Percentiles rank a stretch among this genome's conserved stretches.
Conservation (phyloP, 352 stramenopile genomes). For the Phytopythium litorale region DNA sequence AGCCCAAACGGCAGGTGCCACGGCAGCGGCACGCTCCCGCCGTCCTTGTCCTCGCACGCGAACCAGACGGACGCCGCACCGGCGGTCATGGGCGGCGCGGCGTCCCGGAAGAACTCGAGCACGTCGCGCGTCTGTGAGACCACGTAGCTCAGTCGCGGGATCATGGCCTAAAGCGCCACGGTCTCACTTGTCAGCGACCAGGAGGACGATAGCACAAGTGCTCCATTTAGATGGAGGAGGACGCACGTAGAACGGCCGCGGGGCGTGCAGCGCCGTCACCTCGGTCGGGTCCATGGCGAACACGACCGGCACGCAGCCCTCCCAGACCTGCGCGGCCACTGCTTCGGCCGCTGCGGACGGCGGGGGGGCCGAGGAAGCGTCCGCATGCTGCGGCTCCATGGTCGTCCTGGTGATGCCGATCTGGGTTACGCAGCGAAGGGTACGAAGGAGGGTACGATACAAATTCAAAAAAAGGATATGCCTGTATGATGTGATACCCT, state of each 20-base stretch:
- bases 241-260: conserved; percentile 77
- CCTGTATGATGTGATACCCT: no score
- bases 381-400: neutral
- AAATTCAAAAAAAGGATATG: no score
- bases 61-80: conserved; percentile 70
- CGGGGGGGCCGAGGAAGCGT: neutral
- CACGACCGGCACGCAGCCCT: conserved; percentile 61
- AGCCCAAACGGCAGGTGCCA: conserved; percentile 80
- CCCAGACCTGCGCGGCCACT: conserved; percentile 47
- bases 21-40: conserved; percentile 41
- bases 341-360: neutral
- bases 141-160: conserved; percentile 80
- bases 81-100: conserved; percentile 54
- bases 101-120: conserved; percentile 77
- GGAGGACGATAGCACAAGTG: neutral
- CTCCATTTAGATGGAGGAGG: neutral
- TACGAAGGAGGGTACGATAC: no score
- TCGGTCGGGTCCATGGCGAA: conserved; percentile 74
- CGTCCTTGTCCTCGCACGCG: conserved; percentile 29
- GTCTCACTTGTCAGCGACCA: no score
- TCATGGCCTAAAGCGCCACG: conserved; percentile 44
- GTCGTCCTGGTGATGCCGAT: no score
- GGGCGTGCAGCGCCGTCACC: conserved; percentile 76
- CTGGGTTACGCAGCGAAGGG: no score
- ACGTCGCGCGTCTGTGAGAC: conserved; percentile 66